phyloP scores from a whole-genome alignment of 768 basidiomycete species.

The Trametes villosa region DNA sequence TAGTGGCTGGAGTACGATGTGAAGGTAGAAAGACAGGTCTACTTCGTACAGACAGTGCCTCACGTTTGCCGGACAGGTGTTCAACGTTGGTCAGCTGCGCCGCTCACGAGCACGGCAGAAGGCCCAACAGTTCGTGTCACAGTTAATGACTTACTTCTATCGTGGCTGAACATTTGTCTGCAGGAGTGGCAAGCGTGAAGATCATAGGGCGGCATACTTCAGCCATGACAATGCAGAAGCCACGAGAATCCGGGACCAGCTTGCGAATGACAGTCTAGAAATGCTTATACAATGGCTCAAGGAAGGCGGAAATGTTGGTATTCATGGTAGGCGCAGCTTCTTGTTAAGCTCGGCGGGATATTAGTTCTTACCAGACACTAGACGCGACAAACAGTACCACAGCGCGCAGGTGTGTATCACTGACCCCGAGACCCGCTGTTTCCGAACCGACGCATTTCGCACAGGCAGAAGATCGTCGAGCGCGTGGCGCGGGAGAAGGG shows the following conservation, averaged over 20 bases:
- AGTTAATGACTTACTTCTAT: background rate
- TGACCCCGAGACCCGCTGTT: too few species aligned
- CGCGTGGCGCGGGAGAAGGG: slow-evolving; percentile 88
- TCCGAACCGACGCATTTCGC: background rate
- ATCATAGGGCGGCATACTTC: slow-evolving; percentile 91
- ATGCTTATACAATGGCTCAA: slow-evolving; percentile 95
- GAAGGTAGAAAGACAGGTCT: slow-evolving; percentile 54
- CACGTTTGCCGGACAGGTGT: slow-evolving; percentile 61
- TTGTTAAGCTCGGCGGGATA: background rate
- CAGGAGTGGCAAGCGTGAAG: slow-evolving; percentile 84
- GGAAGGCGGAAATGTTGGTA: slow-evolving; percentile 94
- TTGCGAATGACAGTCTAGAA: slow-evolving; percentile 92
- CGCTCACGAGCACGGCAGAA: slow-evolving; percentile 82
- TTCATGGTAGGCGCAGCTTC: slow-evolving; percentile 70
- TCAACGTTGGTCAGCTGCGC: slow-evolving; percentile 96
- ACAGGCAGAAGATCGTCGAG: slow-evolving; percentile 79
- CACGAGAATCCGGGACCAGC: slow-evolving; percentile 72
- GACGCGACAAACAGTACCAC: slow-evolving; percentile 96
- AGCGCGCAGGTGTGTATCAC: slow-evolving; percentile 58
- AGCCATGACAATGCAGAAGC: slow-evolving; percentile 84
- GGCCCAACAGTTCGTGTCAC: slow-evolving; percentile 63
- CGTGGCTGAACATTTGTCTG: background rate
- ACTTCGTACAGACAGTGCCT: background rate
- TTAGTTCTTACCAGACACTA: slow-evolving; percentile 37
- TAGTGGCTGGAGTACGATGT: slow-evolving; percentile 99